Conservation (phyloP, 1,139 yeast genomes). For the Nakaseomyces uthaithaninus region DNA sequence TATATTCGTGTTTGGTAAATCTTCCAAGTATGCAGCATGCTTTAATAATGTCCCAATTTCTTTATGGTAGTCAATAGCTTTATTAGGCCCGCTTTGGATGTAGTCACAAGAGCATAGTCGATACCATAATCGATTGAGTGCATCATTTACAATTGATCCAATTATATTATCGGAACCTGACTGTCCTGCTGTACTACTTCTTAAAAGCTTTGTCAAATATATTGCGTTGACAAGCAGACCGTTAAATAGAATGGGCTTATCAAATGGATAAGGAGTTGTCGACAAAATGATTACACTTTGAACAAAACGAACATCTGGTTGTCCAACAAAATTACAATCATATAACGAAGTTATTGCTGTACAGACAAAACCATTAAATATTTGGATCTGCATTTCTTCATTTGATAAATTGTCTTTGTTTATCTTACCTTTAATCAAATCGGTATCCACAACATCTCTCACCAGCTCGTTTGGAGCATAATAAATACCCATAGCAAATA, state of each 20-base stretch:
- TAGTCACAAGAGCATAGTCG: constrained; percentile 24
- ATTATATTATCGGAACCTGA: constrained; percentile 20
- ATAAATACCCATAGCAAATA: constrained; percentile 25
- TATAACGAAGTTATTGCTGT: constrained; percentile 6
- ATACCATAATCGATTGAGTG: constrained; percentile 27
- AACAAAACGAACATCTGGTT: constrained; percentile 25
- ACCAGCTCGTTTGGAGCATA: constrained; percentile 22
- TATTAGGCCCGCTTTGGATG: constrained; percentile 22
- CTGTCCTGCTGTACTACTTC: constrained; percentile 17
- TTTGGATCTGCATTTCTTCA: background rate
- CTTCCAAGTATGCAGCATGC: constrained; percentile 27
- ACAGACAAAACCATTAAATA: constrained; percentile 1
- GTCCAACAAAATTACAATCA: constrained; percentile 14
- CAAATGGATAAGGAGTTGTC: constrained; percentile 20
- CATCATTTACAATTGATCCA: constrained; percentile 19
- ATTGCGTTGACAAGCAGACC: constrained; percentile 22
- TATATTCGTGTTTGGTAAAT: constrained; percentile 22
- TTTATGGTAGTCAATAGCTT: constrained; percentile 19
- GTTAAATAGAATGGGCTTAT: constrained; percentile 15
- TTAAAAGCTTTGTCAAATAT: constrained; percentile 22
- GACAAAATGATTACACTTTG: constrained; percentile 25
- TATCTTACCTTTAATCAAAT: background rate
- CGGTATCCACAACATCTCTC: background rate
- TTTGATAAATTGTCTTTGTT: background rate
- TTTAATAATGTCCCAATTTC: constrained; percentile 25